phyloP scores from a whole-genome alignment of 1,284 basidiomycete species.

The Tremellales sp. region DNA sequence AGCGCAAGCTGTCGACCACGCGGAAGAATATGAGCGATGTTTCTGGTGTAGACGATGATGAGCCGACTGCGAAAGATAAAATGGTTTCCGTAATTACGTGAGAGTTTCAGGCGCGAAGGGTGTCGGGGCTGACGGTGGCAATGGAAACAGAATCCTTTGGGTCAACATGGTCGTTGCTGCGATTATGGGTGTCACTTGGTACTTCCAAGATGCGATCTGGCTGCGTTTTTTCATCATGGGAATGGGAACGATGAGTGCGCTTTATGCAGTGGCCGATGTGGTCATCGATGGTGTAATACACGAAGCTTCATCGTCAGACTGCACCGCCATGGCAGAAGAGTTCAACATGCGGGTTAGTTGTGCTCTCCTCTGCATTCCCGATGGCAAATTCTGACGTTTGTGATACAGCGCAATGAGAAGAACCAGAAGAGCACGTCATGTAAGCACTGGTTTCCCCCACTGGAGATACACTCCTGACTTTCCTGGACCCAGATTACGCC shows the following conservation, averaged over 20 bases:
- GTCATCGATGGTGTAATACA: conserved; percentile 23
- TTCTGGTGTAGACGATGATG: conserved; percentile 2
- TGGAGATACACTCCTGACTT: not conserved
- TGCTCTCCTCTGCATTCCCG: not conserved
- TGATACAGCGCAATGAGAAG: conserved; percentile 4
- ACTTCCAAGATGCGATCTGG: conserved; percentile 28
- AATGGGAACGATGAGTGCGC: conserved; percentile 27
- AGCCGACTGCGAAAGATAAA: conserved; percentile 7
- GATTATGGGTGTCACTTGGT: conserved; percentile 22
- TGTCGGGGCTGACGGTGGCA: too few species aligned
- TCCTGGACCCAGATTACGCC: conserved; percentile 22
- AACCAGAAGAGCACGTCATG: conserved; percentile 1
- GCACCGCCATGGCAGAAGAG: conserved; percentile 7
- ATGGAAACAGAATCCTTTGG: conserved; percentile 12
- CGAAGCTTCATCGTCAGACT: conserved; percentile 13
- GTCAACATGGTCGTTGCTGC: conserved; percentile 4
- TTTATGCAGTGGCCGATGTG: conserved; percentile 36
- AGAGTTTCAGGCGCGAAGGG: too few species aligned
- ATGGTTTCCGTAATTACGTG: conserved; percentile 19
- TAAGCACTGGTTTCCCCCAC: conserved; percentile 3
- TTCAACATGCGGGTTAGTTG: not conserved
- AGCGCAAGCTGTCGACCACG: not conserved
- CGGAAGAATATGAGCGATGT: not conserved
- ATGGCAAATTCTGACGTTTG: not conserved
- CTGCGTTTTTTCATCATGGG: conserved; percentile 34